Conservation (phyloP, 2,329 filamentous ascomycete genomes). For the Atkinsonella texensis region DNA sequence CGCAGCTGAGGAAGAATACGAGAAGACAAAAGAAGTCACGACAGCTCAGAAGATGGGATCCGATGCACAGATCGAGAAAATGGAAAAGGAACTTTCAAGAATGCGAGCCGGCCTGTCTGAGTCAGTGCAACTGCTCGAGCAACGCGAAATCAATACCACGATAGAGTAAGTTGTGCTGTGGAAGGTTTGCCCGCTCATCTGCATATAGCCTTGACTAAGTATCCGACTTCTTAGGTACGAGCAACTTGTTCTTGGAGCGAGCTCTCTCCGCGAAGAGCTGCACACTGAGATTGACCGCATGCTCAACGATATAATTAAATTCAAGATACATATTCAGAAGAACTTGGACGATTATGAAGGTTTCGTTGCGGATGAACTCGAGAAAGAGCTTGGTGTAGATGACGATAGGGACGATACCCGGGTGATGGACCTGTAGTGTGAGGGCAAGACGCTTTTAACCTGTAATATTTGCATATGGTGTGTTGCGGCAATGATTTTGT, state of each 20-base stretch:
- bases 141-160: slow-evolving; percentile 90
- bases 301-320: slow-evolving; percentile 93
- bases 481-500: not conserved
- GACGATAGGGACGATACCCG: slow-evolving; percentile 43
- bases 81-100: slow-evolving; percentile 94
- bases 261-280: slow-evolving; percentile 84
- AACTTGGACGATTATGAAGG: slow-evolving; percentile 86
- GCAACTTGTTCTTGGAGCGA: slow-evolving; percentile 74
- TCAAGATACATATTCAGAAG: slow-evolving; percentile 95
- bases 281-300: slow-evolving; percentile 94
- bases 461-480: not conserved
- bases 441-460: not conserved
- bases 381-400: slow-evolving; percentile 64
- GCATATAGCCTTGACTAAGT: slow-evolving; percentile 2
- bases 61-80: slow-evolving; percentile 93
- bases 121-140: slow-evolving; percentile 82
- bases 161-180: slow-evolving; percentile 58
- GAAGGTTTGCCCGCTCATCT: not conserved
- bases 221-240: slow-evolving; percentile 54
- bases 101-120: slow-evolving; percentile 78
- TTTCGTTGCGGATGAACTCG: slow-evolving; percentile 88
- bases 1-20: slow-evolving; percentile 85
- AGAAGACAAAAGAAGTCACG: slow-evolving; percentile 79
- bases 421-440: slow-evolving; percentile 25
- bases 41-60: slow-evolving; percentile 77